Conservation (phyloP, 1,284 basidiomycete genomes). For the Gyrodon tennesseensis region DNA sequence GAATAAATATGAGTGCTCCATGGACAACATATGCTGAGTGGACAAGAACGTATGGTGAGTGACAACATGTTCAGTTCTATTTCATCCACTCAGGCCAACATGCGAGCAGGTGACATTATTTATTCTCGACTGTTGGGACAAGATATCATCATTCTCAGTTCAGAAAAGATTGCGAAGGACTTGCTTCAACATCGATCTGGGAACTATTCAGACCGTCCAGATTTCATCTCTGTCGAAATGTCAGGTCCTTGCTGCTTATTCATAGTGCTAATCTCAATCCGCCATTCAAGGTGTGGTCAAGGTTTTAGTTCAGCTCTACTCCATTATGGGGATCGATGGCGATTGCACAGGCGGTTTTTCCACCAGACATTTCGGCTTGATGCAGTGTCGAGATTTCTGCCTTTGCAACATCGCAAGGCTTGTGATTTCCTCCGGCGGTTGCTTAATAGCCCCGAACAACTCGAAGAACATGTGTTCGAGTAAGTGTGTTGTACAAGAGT, state of each 20-base stretch:
- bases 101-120: slow-evolving; percentile 25
- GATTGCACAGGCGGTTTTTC: too few species aligned
- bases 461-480: too few species aligned
- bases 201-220: slow-evolving; percentile 30
- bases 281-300: slow-evolving; percentile 14
- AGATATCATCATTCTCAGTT: slow-evolving; percentile 32
- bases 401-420: slow-evolving; percentile 24
- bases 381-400: slow-evolving; percentile 11
- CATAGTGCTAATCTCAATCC: not conserved
- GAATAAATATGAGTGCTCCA: slow-evolving; percentile 10
- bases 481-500: not conserved
- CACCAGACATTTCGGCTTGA: slow-evolving; percentile 23
- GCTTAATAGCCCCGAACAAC: slow-evolving; percentile 15
- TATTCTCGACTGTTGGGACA: slow-evolving; percentile 23
- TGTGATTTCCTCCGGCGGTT: slow-evolving; percentile 26
- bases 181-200: slow-evolving; percentile 22
- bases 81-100: not conserved
- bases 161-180: slow-evolving; percentile 31
- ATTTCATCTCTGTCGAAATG: slow-evolving; percentile 23
- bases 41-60: slow-evolving; percentile 28
- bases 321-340: slow-evolving; percentile 23
- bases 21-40: slow-evolving; percentile 23
- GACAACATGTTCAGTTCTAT: not conserved
- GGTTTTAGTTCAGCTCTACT: slow-evolving; percentile 6
- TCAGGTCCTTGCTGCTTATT: not conserved